Conservation (phyloP, 257 asterid genomes). For the Ophiorrhiza pumila region DNA sequence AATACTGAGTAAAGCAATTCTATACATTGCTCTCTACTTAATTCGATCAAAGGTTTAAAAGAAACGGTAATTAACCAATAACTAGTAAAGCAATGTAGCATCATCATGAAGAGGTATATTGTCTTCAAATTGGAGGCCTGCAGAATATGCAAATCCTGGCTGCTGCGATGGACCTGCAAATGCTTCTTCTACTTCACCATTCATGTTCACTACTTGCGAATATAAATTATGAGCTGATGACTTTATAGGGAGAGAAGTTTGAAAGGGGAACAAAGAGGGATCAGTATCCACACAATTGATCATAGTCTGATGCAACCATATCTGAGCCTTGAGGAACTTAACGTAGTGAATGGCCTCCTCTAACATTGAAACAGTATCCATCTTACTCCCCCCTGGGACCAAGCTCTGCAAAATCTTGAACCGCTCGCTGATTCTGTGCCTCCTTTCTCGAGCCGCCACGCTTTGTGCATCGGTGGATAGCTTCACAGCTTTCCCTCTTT, state of each 20-base stretch:
- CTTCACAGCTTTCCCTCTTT: conserved; percentile 30
- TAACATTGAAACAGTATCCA: conserved; percentile 82
- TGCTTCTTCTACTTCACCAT: not conserved
- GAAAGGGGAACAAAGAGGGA: not conserved
- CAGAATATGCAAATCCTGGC: not conserved
- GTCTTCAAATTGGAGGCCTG: not conserved
- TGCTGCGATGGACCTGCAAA: not conserved
- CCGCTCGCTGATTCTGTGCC: conserved; percentile 78
- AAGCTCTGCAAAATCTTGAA: conserved; percentile 76
- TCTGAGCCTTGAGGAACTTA: conserved; percentile 70
- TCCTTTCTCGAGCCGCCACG: conserved; percentile 74
- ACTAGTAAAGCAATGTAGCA: conserved; percentile 1
- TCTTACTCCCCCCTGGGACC: conserved; percentile 69
- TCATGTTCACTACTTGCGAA: not conserved
- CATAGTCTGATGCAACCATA: conserved; percentile 61
- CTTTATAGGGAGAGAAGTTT: not conserved
- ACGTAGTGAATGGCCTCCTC: conserved; percentile 82
- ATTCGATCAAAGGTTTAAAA: too few relatives aligned
- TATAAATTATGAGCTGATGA: not conserved
- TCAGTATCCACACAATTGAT: conserved; percentile 27
- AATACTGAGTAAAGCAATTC: too few relatives aligned
- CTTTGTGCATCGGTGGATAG: conserved; percentile 83
- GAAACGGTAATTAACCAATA: not conserved
- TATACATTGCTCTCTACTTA: too few relatives aligned
- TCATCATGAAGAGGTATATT: not conserved